Conservation (phyloP, 2,329 filamentous ascomycete species). For the Sclerotinia spermophila region DNA sequence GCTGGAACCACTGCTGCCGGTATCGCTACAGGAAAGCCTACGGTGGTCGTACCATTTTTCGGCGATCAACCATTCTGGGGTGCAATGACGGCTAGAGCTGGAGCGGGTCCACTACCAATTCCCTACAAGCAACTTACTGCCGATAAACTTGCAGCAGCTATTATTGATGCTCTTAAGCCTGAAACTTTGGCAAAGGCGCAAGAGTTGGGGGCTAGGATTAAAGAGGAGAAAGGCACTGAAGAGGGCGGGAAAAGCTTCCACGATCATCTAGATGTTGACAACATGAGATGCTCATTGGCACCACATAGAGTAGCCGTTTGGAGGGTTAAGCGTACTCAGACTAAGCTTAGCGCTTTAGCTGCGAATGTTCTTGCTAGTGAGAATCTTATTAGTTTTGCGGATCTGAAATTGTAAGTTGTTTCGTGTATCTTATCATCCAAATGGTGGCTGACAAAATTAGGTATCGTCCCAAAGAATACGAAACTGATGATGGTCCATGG, state of each 20-base stretch:
- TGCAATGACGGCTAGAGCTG: conserved; percentile 67
- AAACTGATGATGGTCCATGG: conserved; percentile 72
- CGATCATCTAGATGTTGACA: conserved; percentile 61
- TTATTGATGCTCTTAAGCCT: conserved; percentile 56
- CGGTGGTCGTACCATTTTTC: conserved; percentile 82
- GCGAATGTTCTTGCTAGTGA: conserved; percentile 65
- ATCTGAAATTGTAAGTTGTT: conserved; percentile 64
- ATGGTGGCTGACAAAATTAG: conserved; percentile 33
- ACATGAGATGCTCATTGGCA: conserved; percentile 65
- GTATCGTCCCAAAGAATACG: conserved; percentile 62
- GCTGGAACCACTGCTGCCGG: conserved; percentile 85
- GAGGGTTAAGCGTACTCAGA: conserved; percentile 65
- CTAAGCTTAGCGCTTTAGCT: conserved; percentile 68
- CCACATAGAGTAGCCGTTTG: conserved; percentile 70
- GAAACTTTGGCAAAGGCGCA: conserved; percentile 54
- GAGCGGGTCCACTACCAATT: conserved; percentile 68
- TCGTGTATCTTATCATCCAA: background rate
- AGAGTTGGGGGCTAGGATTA: conserved; percentile 55
- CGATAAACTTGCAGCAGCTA: conserved; percentile 62
- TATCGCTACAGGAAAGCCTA: conserved; percentile 76
- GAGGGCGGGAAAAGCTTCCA: conserved; percentile 67
- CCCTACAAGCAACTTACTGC: conserved; percentile 65
- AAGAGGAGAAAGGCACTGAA: conserved; percentile 60
- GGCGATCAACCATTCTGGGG: conserved; percentile 85
- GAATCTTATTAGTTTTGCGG: conserved; percentile 61